Conservation (phyloP, 495 filamentous ascomycete genomes). For the Amphirosellinia nigrospora region DNA sequence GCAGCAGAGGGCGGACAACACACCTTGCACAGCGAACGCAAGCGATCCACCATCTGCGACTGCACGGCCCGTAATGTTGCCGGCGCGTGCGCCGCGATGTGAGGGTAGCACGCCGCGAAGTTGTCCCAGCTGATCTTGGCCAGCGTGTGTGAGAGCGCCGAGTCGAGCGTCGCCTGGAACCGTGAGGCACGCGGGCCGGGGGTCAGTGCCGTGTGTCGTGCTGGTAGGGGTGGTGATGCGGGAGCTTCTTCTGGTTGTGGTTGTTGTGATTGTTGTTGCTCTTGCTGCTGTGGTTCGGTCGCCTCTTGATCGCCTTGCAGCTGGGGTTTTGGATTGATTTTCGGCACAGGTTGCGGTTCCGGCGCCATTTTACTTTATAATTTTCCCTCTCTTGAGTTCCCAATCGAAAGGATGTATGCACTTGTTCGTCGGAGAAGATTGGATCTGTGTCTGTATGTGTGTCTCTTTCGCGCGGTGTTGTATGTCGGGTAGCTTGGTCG, state of each 20-base stretch:
- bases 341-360: conserved; percentile 14
- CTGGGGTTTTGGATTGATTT: conserved; percentile 7
- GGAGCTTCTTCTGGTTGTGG: conserved; percentile 22
- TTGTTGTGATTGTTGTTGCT: conserved; percentile 25
- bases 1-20: conserved; percentile 25
- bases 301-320: conserved; percentile 10
- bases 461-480: neutral
- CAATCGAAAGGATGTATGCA: too few relatives aligned
- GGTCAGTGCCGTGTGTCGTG: conserved; percentile 62
- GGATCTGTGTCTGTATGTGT: neutral
- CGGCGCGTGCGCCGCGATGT: conserved; percentile 72
- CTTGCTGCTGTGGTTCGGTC: conserved; percentile 11
- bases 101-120: conserved; percentile 89
- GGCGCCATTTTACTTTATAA: conserved; percentile 12
- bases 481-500: neutral
- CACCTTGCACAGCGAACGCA: conserved; percentile 64
- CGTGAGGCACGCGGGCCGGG: conserved; percentile 78
- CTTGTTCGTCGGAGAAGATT: neutral
- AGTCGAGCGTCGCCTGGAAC: conserved; percentile 71
- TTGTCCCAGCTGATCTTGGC: conserved; percentile 75
- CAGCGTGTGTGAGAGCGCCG: conserved; percentile 72
- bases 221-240: conserved; percentile 56
- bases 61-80: conserved; percentile 70
- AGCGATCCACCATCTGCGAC: conserved; percentile 69
- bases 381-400: neutral